A percentile compares a stretch with the other conserved stretches of the same genome.
phyloP scores from a whole-genome alignment of 2,329 filamentous ascomycete species.

The Colletotrichum tamarilloi region DNA sequence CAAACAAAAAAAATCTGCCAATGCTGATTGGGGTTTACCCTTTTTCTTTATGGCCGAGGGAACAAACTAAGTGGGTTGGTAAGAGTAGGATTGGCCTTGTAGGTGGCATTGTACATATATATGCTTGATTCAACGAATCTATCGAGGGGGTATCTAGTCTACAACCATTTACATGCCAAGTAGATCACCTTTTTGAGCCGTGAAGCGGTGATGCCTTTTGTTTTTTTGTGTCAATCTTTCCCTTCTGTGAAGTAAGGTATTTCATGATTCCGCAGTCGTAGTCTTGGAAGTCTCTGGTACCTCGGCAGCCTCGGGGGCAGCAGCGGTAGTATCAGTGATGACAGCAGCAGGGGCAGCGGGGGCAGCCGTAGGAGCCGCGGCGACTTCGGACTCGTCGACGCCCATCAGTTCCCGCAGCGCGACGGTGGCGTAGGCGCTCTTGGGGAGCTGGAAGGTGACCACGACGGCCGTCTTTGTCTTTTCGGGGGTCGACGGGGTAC shows the following conservation, averaged over 20 bases:
- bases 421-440: conserved; percentile 88
- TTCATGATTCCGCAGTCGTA: background rate
- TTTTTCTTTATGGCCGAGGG: background rate
- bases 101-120: conserved; percentile 24
- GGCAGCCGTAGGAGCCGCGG: background rate
- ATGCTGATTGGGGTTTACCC: background rate
- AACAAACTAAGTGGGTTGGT: background rate
- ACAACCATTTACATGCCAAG: conserved; percentile 28
- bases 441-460: conserved; percentile 79
- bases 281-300: background rate
- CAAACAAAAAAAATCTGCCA: conserved; percentile 6
- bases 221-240: too few species aligned
- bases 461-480: conserved; percentile 72
- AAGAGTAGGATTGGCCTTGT: background rate
- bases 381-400: conserved; percentile 40
- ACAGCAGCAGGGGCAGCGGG: background rate
- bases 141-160: conserved; percentile 33
- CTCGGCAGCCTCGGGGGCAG: background rate
- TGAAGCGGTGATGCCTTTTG: background rate
- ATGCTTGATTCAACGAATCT: background rate
- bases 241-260: background rate
- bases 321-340: background rate
- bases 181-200: background rate
- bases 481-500: background rate
- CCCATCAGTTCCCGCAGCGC: conserved; percentile 81